These are phyloP conservation scores for Protea cynaroides DNA, from an alignment of 164 flowering plant genomes.

Conservation along the genomic window DNA sequence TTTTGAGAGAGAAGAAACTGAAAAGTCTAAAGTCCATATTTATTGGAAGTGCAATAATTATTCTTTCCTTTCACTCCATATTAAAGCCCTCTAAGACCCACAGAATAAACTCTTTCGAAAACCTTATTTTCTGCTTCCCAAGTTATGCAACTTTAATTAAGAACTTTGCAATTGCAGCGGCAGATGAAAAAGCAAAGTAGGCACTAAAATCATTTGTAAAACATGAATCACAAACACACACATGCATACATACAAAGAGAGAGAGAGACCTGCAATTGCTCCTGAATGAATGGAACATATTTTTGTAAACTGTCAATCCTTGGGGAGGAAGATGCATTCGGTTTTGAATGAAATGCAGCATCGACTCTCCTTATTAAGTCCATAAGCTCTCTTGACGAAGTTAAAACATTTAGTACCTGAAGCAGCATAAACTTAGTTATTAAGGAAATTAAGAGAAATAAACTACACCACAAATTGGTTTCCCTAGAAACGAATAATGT, in stretches of 20 bases:
- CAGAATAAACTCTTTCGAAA: too few relatives aligned
- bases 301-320: constrained; percentile 30
- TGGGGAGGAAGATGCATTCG: constrained; percentile 36
- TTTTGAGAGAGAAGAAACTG: too few relatives aligned
- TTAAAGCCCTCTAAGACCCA: too few relatives aligned
- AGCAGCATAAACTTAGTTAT: background rate
- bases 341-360: constrained; percentile 51
- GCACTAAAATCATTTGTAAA: too few relatives aligned
- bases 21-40: too few relatives aligned
- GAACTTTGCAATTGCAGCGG: background rate
- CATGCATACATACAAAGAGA: too few relatives aligned
- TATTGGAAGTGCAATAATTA: background rate
- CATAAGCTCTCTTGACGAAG: constrained; percentile 58
- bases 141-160: too few relatives aligned
- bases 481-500: too few relatives aligned
- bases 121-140: too few relatives aligned
- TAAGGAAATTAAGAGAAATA: background rate
- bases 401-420: constrained; percentile 56
- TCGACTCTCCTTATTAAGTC: constrained; percentile 64
- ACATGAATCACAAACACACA: too few relatives aligned
- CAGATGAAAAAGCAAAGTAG: too few relatives aligned
- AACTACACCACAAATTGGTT: too few relatives aligned
- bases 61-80: background rate
- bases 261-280: constrained; percentile 59
- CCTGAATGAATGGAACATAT: constrained; percentile 60